phyloP scores from a whole-genome alignment of 2,329 filamentous ascomycete species.

The Dendryphion nanum region DNA sequence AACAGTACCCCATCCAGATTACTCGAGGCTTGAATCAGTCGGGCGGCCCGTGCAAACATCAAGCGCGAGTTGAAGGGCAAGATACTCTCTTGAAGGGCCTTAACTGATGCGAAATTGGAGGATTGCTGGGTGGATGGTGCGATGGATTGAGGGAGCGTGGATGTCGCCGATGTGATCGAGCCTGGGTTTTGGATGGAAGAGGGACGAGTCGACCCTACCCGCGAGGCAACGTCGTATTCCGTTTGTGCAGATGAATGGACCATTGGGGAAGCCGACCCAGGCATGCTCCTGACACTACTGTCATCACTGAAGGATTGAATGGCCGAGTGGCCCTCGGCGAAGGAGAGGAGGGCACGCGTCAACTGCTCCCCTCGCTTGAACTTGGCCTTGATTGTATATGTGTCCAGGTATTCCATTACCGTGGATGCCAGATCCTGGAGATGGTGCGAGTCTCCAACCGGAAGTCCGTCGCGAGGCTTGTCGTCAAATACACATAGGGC shows the following conservation, averaged over 20 bases:
- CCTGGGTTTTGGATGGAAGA: too few species aligned
- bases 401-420: slow-evolving; percentile 24
- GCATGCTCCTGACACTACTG: too few species aligned
- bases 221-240: too few species aligned
- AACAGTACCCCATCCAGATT: slow-evolving; percentile 35
- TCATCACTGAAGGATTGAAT: too few species aligned
- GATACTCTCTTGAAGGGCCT: slow-evolving; percentile 29
- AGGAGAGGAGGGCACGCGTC: slow-evolving; percentile 30
- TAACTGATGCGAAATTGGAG: too few species aligned
- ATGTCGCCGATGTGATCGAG: too few species aligned
- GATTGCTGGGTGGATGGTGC: too few species aligned
- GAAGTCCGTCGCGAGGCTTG: slow-evolving; percentile 13
- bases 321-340: slow-evolving; percentile 30
- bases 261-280: too few species aligned
- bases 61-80: slow-evolving; percentile 25
- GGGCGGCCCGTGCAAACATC: slow-evolving; percentile 35
- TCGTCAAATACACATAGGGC: slow-evolving; percentile 24
- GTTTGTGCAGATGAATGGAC: too few species aligned
- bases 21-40: slow-evolving; percentile 30
- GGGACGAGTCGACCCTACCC: too few species aligned
- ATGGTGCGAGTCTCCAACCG: slow-evolving; percentile 9
- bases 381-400: slow-evolving; percentile 24
- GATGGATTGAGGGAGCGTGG: too few species aligned
- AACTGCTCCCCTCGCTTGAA: slow-evolving; percentile 27
- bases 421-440: slow-evolving; percentile 24